Evolutionary conservation across 2,329 filamentous ascomycete genomes (phyloP), one percentile per base, ranked within the genome.

Genomic region (Phoma herbarum): DNA sequence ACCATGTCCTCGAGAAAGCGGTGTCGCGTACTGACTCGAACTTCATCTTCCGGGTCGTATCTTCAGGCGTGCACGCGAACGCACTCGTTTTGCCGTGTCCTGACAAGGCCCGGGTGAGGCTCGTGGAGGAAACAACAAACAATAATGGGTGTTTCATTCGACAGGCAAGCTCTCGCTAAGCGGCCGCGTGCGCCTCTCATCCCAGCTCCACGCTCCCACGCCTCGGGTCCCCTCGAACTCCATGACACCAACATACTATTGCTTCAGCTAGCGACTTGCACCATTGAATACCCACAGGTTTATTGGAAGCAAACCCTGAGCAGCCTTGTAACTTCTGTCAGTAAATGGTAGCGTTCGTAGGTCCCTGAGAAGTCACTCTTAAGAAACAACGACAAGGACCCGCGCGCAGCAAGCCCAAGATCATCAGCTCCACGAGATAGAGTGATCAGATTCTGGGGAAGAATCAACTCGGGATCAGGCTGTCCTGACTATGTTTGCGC

Each of bases 251-350:
- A 5, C 44, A 48, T 41, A 51, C 56, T 59, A 59, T 54, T 54
- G 56, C 50, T 59, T 54, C 56, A 59, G 7, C 50, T 59, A 54
- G 46, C 45, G 50, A 59, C 8, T 22, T 9, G 25, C 7, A n/a
- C 25, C 45, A 33, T 41, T 23, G 37, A 54, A 50, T 37, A 29
- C 42, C 46, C 31, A 50, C 50, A 20, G 25, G 23, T 4, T 23
- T 26, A 50, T 45, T 53, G 39, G 50, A 45, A 39, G 47, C 33
- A 31, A 10, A n/a, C 20, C 18, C 18, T 52, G 28, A 20, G 37
- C 28, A 39, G 49, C 45, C 39, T 45, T 53, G 39, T 43, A 39
- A 35, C 39, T 51, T 37, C 48, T 57, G 48, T 57, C 54, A 43
- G 28, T 22, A 18, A 25, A 12, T 20, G 2, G 14, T 41, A 42